phyloP scores from a whole-genome alignment of 116 monocot genomes.

The Cymodocea nodosa region DNA sequence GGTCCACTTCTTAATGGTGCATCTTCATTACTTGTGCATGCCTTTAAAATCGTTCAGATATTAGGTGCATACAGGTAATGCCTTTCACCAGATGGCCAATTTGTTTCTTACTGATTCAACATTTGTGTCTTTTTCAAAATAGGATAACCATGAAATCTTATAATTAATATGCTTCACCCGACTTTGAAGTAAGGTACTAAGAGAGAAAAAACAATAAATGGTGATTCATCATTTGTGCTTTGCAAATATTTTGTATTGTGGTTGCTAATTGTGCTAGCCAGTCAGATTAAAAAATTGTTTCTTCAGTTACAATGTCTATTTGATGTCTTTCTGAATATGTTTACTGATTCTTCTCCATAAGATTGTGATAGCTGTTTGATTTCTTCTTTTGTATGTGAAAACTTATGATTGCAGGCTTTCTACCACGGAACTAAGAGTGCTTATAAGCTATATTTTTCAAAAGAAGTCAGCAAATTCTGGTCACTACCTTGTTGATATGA shows the following conservation, averaged over 20 bases:
- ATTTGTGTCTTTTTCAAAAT: neutral
- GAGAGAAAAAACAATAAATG: too few relatives aligned
- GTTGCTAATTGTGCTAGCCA: too few relatives aligned
- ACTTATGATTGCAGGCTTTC: constrained; percentile 49
- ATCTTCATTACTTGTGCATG: constrained; percentile 73
- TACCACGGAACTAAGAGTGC: constrained; percentile 71
- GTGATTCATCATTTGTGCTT: too few relatives aligned
- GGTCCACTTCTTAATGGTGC: constrained; percentile 64
- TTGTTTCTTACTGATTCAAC: neutral
- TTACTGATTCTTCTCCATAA: neutral
- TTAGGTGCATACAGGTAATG: constrained; percentile 92
- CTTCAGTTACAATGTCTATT: neutral
- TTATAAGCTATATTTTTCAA: constrained; percentile 79
- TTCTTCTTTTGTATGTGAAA: neutral
- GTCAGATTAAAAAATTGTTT: neutral
- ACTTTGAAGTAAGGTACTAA: too few relatives aligned
- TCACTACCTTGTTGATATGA: constrained; percentile 79
- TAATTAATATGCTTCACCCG: too few relatives aligned
- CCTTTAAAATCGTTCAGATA: constrained; percentile 75
- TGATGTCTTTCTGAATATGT: too few relatives aligned
- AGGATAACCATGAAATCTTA: too few relatives aligned
- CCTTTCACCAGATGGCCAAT: neutral
- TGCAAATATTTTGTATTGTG: too few relatives aligned
- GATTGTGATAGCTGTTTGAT: neutral
- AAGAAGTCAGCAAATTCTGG: constrained; percentile 62